Conservation (phyloP, 2,329 filamentous ascomycete species). For the Penicillium thymicola region DNA sequence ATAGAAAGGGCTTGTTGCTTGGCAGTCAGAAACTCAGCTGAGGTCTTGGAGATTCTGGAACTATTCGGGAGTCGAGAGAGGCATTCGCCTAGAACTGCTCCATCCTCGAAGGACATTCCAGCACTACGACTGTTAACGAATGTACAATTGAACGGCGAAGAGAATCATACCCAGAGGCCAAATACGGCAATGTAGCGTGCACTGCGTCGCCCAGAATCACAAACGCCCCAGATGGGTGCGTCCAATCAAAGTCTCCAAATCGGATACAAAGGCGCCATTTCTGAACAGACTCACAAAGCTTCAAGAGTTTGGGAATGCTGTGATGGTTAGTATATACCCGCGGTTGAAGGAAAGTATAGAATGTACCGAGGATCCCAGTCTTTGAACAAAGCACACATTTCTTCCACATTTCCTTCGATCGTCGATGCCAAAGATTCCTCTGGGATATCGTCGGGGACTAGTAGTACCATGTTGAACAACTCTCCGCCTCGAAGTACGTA, state of each 20-base stretch:
- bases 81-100: slow-evolving; percentile 55
- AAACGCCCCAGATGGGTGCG: slow-evolving; percentile 54
- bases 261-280: slow-evolving; percentile 62
- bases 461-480: slow-evolving; percentile 52
- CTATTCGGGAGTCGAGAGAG: slow-evolving; percentile 47
- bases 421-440: slow-evolving; percentile 48
- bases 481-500: slow-evolving; percentile 58
- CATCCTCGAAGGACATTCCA: slow-evolving; percentile 62
- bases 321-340: neutral
- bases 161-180: slow-evolving; percentile 45
- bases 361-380: slow-evolving; percentile 55
- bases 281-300: slow-evolving; percentile 55
- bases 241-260: slow-evolving; percentile 56
- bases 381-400: slow-evolving; percentile 53
- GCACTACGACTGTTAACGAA: slow-evolving; percentile 39
- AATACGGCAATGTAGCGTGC: slow-evolving; percentile 63
- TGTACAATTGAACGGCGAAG: neutral
- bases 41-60: slow-evolving; percentile 27
- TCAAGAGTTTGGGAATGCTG: slow-evolving; percentile 54
- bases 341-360: rapidly evolving
- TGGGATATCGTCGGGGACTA: slow-evolving; percentile 62
- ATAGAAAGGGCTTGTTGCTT: slow-evolving; percentile 35
- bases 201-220: slow-evolving; percentile 62
- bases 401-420: slow-evolving; percentile 50
- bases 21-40: slow-evolving; percentile 28